Conservation (phyloP, 1,284 basidiomycete species). For the Irpex lacteus region DNA sequence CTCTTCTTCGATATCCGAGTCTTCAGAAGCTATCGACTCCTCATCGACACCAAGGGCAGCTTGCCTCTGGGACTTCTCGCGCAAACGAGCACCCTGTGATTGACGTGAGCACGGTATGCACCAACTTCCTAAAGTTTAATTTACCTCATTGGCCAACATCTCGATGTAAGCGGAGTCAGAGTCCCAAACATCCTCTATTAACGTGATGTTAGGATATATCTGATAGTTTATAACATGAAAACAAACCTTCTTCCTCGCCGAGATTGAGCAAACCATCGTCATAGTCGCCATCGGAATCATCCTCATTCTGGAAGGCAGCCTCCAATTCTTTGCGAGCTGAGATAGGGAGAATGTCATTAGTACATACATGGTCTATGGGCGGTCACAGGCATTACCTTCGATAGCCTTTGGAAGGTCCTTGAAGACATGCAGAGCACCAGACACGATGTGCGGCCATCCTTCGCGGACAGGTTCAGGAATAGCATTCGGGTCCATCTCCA, state of each 20-base stretch:
- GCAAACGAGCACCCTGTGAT: constrained; percentile 62
- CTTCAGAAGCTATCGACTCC: constrained; percentile 46
- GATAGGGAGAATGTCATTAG: background rate
- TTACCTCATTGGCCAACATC: constrained; percentile 75
- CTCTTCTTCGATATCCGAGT: constrained; percentile 69
- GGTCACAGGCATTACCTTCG: constrained; percentile 43
- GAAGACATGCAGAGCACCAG: constrained; percentile 68
- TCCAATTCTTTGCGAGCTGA: constrained; percentile 68
- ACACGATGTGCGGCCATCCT: constrained; percentile 75
- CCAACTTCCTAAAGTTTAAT: background rate
- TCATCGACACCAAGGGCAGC: constrained; percentile 32
- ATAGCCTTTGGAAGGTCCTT: constrained; percentile 74
- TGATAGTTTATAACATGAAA: background rate
- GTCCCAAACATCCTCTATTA: constrained; percentile 76
- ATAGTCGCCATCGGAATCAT: constrained; percentile 57
- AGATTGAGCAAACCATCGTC: constrained; percentile 65
- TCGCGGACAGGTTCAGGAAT: constrained; percentile 61
- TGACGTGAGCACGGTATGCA: background rate
- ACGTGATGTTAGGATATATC: constrained; percentile 12
- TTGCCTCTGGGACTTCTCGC: constrained; percentile 53
- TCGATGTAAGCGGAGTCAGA: constrained; percentile 82
- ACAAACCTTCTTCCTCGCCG: constrained; percentile 68
- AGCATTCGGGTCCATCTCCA: constrained; percentile 60
- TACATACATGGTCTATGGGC: background rate
- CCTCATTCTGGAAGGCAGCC: constrained; percentile 52